Base-by-base conservation (phyloP, 1,139 yeast genomes). In the Candida sp. region DNA sequence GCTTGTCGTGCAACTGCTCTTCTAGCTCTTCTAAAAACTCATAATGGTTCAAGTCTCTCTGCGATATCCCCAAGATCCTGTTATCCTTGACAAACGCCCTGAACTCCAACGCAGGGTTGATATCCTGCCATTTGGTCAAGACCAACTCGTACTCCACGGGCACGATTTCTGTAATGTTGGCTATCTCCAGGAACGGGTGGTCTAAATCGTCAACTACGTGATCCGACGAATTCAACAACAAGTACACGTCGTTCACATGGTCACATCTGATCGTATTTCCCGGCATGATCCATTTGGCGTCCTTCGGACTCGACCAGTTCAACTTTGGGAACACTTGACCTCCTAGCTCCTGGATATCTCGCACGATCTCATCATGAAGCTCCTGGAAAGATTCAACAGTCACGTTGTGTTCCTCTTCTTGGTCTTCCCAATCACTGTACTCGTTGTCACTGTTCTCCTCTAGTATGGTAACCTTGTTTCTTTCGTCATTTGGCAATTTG, bases 281-380 rank as follows among this genome's bases (percentile, higher is more conserved):
- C 2, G 96, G 81, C 63, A 90, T 73, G 32, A 94, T 93, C 99
- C 99, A 94, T 1, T 85, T 81, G 6, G 98, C 91, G 68, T 94
- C 99, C 61, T 86, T 88, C 1, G 99, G 99, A 1, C 97, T 88
- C 0, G 98, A 90, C 99, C 99, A 94, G 72, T 94, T 94, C 58
- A 94, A 74, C 63, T 94, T 94, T 1, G 98, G 98, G 2, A 90
- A 78, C 6, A 92, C 92, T 1, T 84, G 71, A 0, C 88, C 66
- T 27, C 89, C 62, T 72, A 80, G 54, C 71, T 78, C 31, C 49
- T 53, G 35, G 75, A 85, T 30, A 3, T 75, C 65, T 0, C 62
- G 54, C 34, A 69, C 69, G 26, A 94, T 75, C 48, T 75, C 62
- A 0, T 70, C 61, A 61, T 92, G 96, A 26, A 92, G 70, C 1